Evolutionary conservation across 164 flowering plant genomes (phyloP), one percentile per base, ranked within the genome.

Genomic region (Berberis vulgaris): DNA sequence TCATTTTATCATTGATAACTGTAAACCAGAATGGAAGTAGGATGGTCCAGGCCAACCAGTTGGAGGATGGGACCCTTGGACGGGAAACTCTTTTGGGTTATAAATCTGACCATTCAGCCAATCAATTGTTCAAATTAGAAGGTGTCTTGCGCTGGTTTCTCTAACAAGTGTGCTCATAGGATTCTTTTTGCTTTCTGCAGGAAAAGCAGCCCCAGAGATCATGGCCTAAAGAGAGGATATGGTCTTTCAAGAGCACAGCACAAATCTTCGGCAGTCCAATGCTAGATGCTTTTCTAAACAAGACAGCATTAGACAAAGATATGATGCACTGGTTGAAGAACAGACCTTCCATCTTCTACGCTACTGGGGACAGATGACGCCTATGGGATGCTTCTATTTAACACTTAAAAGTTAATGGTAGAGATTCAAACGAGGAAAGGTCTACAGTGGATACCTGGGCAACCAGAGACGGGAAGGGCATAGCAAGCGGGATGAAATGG

Each of bases 321-420:
- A 76, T 95, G 97, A 72, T 95, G 69, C 84, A 81, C 13, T 95
- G 99, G 99, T 76, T 95, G 76, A 86, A 79, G 82, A 84, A 73
- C 74, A 89, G 99, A 79, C 80, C 79, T 12, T 45, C 85, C 13
- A 67, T 83, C 41, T 91, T 71, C 61, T 89, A 89, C 57, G 87
- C 91, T 41, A 78, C 58, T 81, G 83, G 88, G 85, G 97, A 89
- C 73, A 70, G 44, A 55, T 70, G 68, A 69, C 45, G 57, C 2
- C 8, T 41, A 57, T 42, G 45, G 13, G 65, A 40, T 2, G 57
- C 49, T 39, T 46, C 57, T 26, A 26, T 26, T 26, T 26, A 26
- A 26, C 26, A 26, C 26, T 26, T 26, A 26, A 26, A 26, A 26
- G 26, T 26, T 26, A 26, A 26, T 26, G 26, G 26, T 26, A 26